These are phyloP conservation scores for Eudorina sp. DNA, from an alignment of 139 green algal genomes.

Conservation along the genomic window DNA sequence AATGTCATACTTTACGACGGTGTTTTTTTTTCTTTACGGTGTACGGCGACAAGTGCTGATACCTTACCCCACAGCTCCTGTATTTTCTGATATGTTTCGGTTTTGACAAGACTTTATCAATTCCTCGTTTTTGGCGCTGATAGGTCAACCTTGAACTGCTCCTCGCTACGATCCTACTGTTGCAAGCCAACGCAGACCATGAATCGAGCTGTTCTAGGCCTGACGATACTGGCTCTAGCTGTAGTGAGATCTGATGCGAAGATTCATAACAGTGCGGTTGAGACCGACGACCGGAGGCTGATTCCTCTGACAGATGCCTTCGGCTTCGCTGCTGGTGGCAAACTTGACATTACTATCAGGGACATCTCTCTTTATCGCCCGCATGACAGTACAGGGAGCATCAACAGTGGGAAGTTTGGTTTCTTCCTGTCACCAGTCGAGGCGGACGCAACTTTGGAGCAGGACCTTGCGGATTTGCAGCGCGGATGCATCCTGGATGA, in stretches of 20 bases:
- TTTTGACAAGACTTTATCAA: too few relatives aligned
- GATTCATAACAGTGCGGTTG: slow-evolving; percentile 56
- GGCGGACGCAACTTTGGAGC: slow-evolving; percentile 52
- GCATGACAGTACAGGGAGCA: slow-evolving; percentile 3
- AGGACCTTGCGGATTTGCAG: slow-evolving; percentile 46
- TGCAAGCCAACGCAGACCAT: neutral
- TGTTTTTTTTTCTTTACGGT: too few relatives aligned
- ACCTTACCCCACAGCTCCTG: too few relatives aligned
- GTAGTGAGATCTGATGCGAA: slow-evolving; percentile 23
- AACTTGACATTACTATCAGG: slow-evolving; percentile 69
- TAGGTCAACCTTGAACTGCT: too few relatives aligned
- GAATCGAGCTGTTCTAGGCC: neutral
- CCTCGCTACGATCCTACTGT: neutral
- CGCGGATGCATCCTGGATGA: slow-evolving; percentile 61
- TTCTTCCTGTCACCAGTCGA: slow-evolving; percentile 68
- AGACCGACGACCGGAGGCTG: slow-evolving; percentile 70
- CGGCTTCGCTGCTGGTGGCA: slow-evolving; percentile 70
- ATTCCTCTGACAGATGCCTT: slow-evolving; percentile 79
- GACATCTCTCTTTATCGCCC: slow-evolving; percentile 63
- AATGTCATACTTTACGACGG: too few relatives aligned
- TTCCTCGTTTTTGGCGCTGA: too few relatives aligned
- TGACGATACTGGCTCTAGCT: slow-evolving; percentile 20
- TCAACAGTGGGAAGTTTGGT: slow-evolving; percentile 58
- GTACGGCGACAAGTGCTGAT: too few relatives aligned
- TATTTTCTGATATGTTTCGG: too few relatives aligned